Evolutionary conservation across 371 early-diverging fungal species (phyloP).

Genomic region (Mucor plumbeus): DNA sequence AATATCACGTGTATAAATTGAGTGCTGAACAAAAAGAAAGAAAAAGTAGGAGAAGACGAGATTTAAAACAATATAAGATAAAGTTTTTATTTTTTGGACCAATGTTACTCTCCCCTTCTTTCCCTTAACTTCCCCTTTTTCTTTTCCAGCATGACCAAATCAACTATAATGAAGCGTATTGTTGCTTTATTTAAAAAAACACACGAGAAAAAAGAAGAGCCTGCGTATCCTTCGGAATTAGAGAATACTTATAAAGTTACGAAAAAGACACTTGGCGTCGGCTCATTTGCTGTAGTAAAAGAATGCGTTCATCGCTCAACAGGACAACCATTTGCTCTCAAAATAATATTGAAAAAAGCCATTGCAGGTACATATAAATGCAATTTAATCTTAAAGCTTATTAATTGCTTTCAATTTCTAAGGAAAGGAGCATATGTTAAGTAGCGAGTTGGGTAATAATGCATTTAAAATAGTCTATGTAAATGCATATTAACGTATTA

Average conservation of each 20-base stretch:
- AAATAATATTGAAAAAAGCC: slow-evolving; percentile 78
- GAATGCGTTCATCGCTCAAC: slow-evolving; percentile 62
- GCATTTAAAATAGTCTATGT: neutral
- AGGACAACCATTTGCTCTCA: slow-evolving; percentile 74
- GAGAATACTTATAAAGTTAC: slow-evolving; percentile 53
- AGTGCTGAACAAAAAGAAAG: neutral
- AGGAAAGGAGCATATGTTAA: slow-evolving; percentile 85
- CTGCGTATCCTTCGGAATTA: slow-evolving; percentile 46
- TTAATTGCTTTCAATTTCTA: neutral
- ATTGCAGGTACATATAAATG: slow-evolving; percentile 45
- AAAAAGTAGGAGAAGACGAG: neutral
- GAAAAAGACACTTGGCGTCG: slow-evolving; percentile 62
- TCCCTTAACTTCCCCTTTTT: neutral
- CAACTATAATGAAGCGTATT: slow-evolving; percentile 51
- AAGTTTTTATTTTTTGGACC: neutral
- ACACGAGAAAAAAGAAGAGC: slow-evolving; percentile 48
- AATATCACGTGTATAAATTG: neutral
- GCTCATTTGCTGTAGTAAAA: slow-evolving; percentile 88
- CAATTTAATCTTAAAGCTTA: neutral
- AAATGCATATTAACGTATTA: neutral
- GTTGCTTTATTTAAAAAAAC: slow-evolving; percentile 55
- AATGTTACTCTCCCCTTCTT: neutral
- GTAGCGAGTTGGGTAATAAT: slow-evolving; percentile 71
- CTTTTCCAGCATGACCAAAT: slow-evolving; percentile 33
- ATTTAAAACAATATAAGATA: neutral